A percentile compares a stretch with the other conserved stretches of the same genome.
phyloP scores from a whole-genome alignment of 805 yeast genomes.

The Tanozyma kutaoensis region DNA sequence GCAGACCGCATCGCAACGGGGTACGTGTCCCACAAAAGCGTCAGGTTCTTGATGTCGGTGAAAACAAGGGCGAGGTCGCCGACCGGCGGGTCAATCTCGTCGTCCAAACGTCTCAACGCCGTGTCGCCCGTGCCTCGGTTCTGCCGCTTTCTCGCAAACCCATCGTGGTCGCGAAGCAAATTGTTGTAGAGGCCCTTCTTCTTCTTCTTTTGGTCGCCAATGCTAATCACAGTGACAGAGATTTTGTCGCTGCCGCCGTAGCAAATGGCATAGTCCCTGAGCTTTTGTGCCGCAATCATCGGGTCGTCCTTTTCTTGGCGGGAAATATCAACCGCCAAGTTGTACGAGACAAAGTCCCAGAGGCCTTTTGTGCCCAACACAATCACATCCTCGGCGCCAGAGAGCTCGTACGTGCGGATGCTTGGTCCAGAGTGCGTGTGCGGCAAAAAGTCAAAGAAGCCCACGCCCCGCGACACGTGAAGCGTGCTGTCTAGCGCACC shows the following conservation, averaged over 20 bases:
- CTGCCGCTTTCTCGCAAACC: slow-evolving; percentile 24
- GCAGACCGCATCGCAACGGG: slow-evolving; percentile 96
- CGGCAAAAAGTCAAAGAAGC: slow-evolving; percentile 75
- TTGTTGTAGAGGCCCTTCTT: slow-evolving; percentile 20
- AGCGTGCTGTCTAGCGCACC: slow-evolving; percentile 77
- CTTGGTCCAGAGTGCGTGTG: slow-evolving; percentile 85
- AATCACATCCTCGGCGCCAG: slow-evolving; percentile 68
- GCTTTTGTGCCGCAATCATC: slow-evolving; percentile 80
- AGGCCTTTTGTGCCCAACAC: slow-evolving; percentile 73
- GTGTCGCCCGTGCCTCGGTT: slow-evolving; percentile 47
- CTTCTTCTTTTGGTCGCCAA: slow-evolving; percentile 35
- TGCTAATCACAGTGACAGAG: slow-evolving; percentile 67
- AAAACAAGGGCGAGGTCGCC: slow-evolving; percentile 93
- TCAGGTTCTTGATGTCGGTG: slow-evolving; percentile 93
- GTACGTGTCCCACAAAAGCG: slow-evolving; percentile 83
- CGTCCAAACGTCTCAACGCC: slow-evolving; percentile 66
- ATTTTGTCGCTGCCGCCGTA: slow-evolving; percentile 77
- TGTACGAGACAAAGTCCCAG: slow-evolving; percentile 77
- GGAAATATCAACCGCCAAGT: slow-evolving; percentile 82
- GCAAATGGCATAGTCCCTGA: slow-evolving; percentile 88
- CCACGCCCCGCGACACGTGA: slow-evolving; percentile 82
- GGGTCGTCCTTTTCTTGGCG: slow-evolving; percentile 75
- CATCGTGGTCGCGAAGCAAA: slow-evolving; percentile 22
- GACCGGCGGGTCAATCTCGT: slow-evolving; percentile 88
- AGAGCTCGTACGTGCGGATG: slow-evolving; percentile 44